phyloP scores from a whole-genome alignment of 768 basidiomycete genomes.

The Hypholoma sublateritium region DNA sequence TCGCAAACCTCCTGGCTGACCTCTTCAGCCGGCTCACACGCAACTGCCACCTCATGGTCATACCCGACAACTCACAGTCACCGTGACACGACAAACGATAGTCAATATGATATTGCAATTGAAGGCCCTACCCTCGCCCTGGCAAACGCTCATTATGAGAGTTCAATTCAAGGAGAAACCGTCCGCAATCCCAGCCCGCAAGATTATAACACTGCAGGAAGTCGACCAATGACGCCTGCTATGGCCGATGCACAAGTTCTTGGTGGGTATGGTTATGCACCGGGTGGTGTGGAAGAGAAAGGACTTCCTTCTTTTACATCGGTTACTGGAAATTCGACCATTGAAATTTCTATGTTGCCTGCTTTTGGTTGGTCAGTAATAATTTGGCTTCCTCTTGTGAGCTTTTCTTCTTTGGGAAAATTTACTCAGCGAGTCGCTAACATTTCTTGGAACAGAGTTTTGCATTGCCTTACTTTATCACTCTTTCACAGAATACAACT shows the following conservation, averaged over 20 bases:
- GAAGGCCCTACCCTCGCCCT: constrained; percentile 19
- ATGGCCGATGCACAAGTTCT: constrained; percentile 61
- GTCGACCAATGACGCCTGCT: constrained; percentile 51
- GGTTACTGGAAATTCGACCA: constrained; percentile 36
- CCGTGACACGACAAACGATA: background rate
- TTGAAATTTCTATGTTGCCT: constrained; percentile 57
- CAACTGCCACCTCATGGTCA: constrained; percentile 66
- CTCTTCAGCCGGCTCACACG: constrained; percentile 56
- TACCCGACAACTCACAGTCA: constrained; percentile 54
- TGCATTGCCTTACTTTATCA: constrained; percentile 61
- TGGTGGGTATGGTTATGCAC: constrained; percentile 67
- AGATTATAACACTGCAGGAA: constrained; percentile 42
- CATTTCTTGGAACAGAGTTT: constrained; percentile 41
- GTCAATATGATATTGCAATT: constrained; percentile 15
- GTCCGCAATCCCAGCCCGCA: constrained; percentile 35
- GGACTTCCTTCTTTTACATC: constrained; percentile 46
- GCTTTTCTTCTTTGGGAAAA: constrained; percentile 23
- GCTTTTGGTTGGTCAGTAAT: constrained; percentile 63
- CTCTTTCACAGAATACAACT: constrained; percentile 35
- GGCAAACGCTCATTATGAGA: background rate
- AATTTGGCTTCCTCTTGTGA: constrained; percentile 70
- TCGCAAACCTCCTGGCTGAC: constrained; percentile 79
- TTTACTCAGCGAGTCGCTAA: background rate
- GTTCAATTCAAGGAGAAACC: background rate
- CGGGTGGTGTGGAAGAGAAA: constrained; percentile 48